phyloP scores from a whole-genome alignment of 805 yeast species.

The Nakazawaea holstii region DNA sequence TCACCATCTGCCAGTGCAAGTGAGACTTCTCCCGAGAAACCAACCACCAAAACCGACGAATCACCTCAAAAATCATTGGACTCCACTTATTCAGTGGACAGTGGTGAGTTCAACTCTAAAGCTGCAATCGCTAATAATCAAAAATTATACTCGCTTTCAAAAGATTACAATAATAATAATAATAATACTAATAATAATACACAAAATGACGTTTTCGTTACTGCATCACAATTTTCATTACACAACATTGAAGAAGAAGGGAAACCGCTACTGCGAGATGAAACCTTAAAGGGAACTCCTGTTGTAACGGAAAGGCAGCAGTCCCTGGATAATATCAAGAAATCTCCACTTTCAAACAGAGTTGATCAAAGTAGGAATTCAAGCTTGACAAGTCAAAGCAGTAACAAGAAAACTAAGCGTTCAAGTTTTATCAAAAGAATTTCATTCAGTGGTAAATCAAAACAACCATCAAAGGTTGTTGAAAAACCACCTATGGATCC shows the following conservation, averaged over 20 bases:
- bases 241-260: slow-evolving; percentile 9
- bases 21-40: slow-evolving; percentile 3
- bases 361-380: not conserved
- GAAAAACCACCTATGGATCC: too few species aligned
- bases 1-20: not conserved
- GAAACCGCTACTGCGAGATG: slow-evolving; percentile 1
- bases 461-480: not conserved
- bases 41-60: not conserved
- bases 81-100: slow-evolving; percentile 1
- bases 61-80: slow-evolving; percentile 9
- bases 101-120: slow-evolving; percentile 6
- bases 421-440: slow-evolving; percentile 7
- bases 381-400: not conserved
- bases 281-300: not conserved
- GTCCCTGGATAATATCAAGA: not conserved
- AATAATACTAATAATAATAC: slow-evolving; percentile 19
- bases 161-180: too few species aligned
- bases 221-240: slow-evolving; percentile 31
- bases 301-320: too few species aligned
- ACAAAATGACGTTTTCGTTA: slow-evolving; percentile 29
- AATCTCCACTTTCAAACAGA: not conserved
- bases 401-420: not conserved
- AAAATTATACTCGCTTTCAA: slow-evolving; percentile 17
- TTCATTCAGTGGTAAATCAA: slow-evolving; percentile 4
- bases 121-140: slow-evolving; percentile 13